Percentiles rank a stretch among this genome's conserved stretches.
These are phyloP conservation scores for Alternaria incomplexa DNA, from an alignment of 2,329 filamentous ascomycete species.

Conservation along the genomic window DNA sequence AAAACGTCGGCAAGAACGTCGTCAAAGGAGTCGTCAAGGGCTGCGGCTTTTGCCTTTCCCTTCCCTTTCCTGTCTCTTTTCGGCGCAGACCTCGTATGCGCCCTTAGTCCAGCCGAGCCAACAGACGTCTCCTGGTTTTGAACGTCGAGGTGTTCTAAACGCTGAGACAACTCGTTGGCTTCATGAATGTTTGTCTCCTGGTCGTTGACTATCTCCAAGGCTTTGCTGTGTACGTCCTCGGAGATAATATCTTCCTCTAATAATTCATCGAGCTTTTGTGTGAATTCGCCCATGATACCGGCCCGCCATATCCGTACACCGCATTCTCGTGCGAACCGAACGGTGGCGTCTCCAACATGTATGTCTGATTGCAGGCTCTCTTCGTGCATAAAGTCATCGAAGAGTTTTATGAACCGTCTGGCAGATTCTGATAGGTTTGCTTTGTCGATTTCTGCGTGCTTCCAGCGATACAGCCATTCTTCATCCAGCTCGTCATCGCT, in stretches of 20 bases:
- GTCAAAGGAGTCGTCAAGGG: not conserved
- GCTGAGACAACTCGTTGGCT: conserved; percentile 6
- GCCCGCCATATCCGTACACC: conserved; percentile 25
- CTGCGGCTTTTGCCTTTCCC: conserved; percentile 11
- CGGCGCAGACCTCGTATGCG: not conserved
- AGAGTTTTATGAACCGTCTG: conserved; percentile 45
- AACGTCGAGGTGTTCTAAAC: conserved; percentile 2
- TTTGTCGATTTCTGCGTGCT: conserved; percentile 26
- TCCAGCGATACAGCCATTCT: conserved; percentile 45
- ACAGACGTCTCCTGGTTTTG: not conserved
- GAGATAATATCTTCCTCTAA: conserved; percentile 36
- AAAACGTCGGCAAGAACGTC: not conserved
- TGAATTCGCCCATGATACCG: conserved; percentile 32
- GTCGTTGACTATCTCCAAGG: conserved; percentile 13
- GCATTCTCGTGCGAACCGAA: conserved; percentile 48
- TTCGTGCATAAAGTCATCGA: conserved; percentile 46
- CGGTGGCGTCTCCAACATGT: conserved; percentile 45
- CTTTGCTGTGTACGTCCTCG: conserved; percentile 23
- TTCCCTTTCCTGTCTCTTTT: conserved; percentile 8
- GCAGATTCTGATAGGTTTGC: conserved; percentile 14
- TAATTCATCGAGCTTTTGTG: conserved; percentile 43
- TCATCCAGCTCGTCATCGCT: conserved; percentile 53
- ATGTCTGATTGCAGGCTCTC: conserved; percentile 45
- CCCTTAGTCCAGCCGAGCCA: not conserved
- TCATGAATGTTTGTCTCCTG: not conserved